Evolutionary conservation across 1,284 basidiomycete species (phyloP).

Genomic region (Ustilago esculenta): DNA sequence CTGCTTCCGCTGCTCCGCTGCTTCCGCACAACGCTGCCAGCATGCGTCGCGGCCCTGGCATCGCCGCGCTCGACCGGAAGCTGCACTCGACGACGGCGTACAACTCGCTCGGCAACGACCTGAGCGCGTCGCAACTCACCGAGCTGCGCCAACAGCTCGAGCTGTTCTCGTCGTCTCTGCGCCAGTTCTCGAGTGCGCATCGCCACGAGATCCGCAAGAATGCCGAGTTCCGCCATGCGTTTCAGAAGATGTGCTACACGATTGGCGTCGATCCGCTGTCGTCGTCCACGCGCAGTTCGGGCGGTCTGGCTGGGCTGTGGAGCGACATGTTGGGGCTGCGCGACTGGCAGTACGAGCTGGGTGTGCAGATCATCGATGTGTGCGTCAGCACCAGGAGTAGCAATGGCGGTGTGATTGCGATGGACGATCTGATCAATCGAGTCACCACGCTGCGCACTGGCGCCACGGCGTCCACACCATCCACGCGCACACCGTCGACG

Average conservation of each 20-base stretch:
- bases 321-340: constrained; percentile 80
- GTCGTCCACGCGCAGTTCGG: constrained; percentile 44
- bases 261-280: constrained; percentile 93
- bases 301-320: constrained; percentile 82
- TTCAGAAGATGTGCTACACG: constrained; percentile 93
- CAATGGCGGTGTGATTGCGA: constrained; percentile 91
- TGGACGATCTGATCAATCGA: constrained; percentile 82
- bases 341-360: constrained; percentile 95
- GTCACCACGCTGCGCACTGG: constrained; percentile 79
- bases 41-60: constrained; percentile 71
- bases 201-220: constrained; percentile 84
- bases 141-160: constrained; percentile 82
- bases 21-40: not conserved
- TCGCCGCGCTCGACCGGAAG: constrained; percentile 70
- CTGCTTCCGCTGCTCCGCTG: too few relatives aligned
- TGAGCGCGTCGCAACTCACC: constrained; percentile 80
- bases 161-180: constrained; percentile 83
- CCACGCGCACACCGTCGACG: too few relatives aligned
- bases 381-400: constrained; percentile 86
- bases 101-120: constrained; percentile 79
- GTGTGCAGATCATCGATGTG: constrained; percentile 95
- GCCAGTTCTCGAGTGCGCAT: constrained; percentile 83
- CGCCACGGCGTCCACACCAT: not conserved
- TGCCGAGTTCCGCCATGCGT: constrained; percentile 87
- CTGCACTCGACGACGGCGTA: constrained; percentile 72